Conservation (phyloP, 2,329 filamentous ascomycete species). For the Corynespora cassiicola region DNA sequence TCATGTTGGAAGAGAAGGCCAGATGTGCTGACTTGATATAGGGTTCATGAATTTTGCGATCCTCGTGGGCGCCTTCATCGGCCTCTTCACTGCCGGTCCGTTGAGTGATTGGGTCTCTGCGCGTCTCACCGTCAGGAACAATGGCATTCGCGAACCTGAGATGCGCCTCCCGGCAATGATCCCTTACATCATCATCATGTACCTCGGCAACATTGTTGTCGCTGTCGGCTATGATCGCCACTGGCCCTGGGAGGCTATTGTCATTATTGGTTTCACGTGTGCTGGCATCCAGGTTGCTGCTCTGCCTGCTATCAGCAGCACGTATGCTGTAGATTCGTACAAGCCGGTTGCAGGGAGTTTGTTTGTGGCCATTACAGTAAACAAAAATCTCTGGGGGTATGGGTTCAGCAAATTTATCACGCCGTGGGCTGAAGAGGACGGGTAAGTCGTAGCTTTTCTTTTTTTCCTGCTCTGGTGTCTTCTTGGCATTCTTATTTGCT, state of each 20-base stretch:
- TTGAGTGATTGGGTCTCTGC: constrained; percentile 65
- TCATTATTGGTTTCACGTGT: constrained; percentile 64
- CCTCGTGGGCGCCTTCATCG: constrained; percentile 61
- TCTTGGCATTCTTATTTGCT: background rate
- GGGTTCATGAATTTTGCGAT: constrained; percentile 66
- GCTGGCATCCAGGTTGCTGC: constrained; percentile 67
- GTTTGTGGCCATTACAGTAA: constrained; percentile 67
- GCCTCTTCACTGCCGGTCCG: constrained; percentile 61
- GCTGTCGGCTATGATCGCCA: constrained; percentile 60
- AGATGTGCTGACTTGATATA: background rate
- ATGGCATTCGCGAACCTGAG: constrained; percentile 64
- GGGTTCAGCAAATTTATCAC: constrained; percentile 65
- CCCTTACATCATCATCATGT: constrained; percentile 63
- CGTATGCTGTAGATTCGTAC: constrained; percentile 69
- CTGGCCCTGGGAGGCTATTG: constrained; percentile 63
- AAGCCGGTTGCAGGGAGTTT: constrained; percentile 67
- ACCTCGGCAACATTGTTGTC: constrained; percentile 64
- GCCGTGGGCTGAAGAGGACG: constrained; percentile 56
- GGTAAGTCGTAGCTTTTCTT: constrained; percentile 39
- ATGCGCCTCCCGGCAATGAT: constrained; percentile 65
- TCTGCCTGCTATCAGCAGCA: constrained; percentile 64
- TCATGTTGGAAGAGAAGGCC: background rate
- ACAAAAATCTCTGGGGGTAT: constrained; percentile 70
- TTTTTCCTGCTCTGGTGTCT: background rate
- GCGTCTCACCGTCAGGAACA: constrained; percentile 59